phyloP scores from a whole-genome alignment of 2,329 filamentous ascomycete genomes.

The Colletotrichum agaves region DNA sequence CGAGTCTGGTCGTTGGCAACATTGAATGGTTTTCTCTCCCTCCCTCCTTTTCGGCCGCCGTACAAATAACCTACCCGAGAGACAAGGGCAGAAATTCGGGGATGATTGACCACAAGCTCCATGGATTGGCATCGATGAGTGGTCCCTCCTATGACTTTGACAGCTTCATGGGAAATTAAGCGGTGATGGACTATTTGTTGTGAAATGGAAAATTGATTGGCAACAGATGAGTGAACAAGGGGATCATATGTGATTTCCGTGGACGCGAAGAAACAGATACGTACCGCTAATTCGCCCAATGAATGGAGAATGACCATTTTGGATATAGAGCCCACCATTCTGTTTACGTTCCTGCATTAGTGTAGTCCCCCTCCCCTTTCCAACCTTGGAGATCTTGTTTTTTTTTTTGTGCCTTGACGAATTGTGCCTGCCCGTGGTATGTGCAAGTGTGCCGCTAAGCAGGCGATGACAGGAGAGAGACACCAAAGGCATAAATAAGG shows the following conservation, averaged over 20 bases:
- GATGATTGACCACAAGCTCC: constrained; percentile 6
- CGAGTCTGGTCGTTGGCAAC: neutral
- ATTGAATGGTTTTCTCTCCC: neutral
- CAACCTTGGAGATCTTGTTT: no score
- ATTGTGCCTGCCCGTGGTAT: constrained; percentile 15
- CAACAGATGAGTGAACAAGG: constrained; percentile 18
- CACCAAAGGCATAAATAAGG: constrained; percentile 2
- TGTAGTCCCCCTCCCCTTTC: neutral
- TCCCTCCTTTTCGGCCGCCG: neutral
- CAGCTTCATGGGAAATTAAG: constrained; percentile 31
- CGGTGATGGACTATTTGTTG: constrained; percentile 19
- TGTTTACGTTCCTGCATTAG: constrained; percentile 35
- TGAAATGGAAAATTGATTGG: constrained; percentile 30
- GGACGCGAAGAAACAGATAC: neutral
- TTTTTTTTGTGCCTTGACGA: neutral
- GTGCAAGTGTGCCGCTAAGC: constrained; percentile 3
- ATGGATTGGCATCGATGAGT: constrained; percentile 21
- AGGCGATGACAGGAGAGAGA: neutral
- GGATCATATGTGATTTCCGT: constrained; percentile 23
- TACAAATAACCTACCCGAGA: neutral
- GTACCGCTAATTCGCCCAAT: neutral
- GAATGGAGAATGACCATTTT: constrained; percentile 1
- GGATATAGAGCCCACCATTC: constrained; percentile 22
- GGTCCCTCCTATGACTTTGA: constrained; percentile 17
- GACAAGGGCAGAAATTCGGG: constrained; percentile 4